Evolutionary conservation across 1,284 basidiomycete genomes (phyloP).

Genomic region (Moesziomyces antarcticus): DNA sequence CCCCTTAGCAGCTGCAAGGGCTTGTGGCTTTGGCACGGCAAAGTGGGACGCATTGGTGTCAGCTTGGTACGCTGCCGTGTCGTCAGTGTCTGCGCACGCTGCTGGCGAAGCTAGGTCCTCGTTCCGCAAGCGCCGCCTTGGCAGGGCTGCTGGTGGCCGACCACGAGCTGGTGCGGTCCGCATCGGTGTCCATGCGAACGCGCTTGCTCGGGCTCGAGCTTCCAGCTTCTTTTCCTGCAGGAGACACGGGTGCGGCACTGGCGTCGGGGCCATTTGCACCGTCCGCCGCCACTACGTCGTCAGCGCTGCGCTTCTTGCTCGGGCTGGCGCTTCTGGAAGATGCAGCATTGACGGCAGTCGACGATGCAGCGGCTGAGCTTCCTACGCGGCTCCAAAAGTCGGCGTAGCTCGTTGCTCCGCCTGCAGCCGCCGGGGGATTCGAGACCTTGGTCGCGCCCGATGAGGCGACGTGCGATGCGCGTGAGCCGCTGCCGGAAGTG

Average conservation of each 20-base stretch:
- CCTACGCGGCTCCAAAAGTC: conserved; percentile 57
- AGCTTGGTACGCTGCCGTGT: background rate
- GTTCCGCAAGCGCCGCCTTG: conserved; percentile 28
- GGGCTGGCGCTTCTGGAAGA: conserved; percentile 21
- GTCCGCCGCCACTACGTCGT: conserved; percentile 7
- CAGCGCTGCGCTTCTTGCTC: conserved; percentile 44
- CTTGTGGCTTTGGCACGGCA: background rate
- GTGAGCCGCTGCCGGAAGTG: background rate
- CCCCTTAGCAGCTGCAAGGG: too few relatives aligned
- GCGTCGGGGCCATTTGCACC: background rate
- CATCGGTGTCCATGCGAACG: conserved; percentile 33
- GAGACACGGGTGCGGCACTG: too few relatives aligned
- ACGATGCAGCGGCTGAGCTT: conserved; percentile 17
- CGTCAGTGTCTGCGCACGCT: conserved; percentile 1
- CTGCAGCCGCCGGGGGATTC: conserved; percentile 7
- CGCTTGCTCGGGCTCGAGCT: conserved; percentile 36
- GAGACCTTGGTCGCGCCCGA: background rate
- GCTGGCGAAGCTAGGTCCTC: conserved; percentile 10
- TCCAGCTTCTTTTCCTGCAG: too few relatives aligned
- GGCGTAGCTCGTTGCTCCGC: conserved; percentile 50
- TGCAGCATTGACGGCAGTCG: conserved; percentile 2
- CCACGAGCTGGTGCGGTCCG: conserved; percentile 5
- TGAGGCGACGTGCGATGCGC: background rate
- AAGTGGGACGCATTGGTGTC: too few relatives aligned
- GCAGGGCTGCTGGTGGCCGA: conserved; percentile 23